Evolutionary conservation across 2,329 filamentous ascomycete genomes (phyloP).

Genomic region (Botryosphaeria dothidea): DNA sequence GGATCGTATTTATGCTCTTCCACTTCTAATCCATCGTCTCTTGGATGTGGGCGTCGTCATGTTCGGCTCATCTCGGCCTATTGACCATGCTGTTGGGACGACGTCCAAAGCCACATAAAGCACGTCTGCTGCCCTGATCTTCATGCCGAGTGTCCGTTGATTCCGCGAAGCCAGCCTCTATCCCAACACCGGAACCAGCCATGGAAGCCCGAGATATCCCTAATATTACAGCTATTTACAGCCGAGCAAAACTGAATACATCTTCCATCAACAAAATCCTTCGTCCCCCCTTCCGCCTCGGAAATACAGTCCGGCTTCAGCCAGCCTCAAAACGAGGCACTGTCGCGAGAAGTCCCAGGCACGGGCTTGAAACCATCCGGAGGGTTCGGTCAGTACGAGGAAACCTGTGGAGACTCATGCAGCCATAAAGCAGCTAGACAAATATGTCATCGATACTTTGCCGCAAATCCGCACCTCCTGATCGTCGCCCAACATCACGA

Average conservation of each 20-base stretch:
- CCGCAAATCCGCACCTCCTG: neutral
- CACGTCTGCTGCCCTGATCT: neutral
- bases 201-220: neutral
- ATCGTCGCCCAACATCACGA: neutral
- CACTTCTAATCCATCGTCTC: neutral
- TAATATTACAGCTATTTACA: constrained; percentile 4
- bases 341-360: too few species aligned
- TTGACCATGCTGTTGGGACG: neutral
- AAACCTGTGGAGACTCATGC: too few species aligned
- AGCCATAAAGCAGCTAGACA: neutral
- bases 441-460: neutral
- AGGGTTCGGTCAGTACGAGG: too few species aligned
- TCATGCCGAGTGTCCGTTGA: neutral
- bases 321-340: neutral
- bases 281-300: too few species aligned
- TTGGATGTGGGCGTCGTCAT: constrained; percentile 2
- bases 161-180: neutral
- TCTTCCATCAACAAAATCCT: neutral
- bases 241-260: neutral
- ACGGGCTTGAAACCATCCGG: too few species aligned
- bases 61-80: constrained; percentile 2
- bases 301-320: neutral
- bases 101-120: neutral
- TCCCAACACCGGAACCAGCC: neutral
- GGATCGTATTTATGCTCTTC: neutral